These are phyloP conservation scores for Sporothrix sp. DNA, from an alignment of 2,329 filamentous ascomycete species.

Conservation along the genomic window DNA sequence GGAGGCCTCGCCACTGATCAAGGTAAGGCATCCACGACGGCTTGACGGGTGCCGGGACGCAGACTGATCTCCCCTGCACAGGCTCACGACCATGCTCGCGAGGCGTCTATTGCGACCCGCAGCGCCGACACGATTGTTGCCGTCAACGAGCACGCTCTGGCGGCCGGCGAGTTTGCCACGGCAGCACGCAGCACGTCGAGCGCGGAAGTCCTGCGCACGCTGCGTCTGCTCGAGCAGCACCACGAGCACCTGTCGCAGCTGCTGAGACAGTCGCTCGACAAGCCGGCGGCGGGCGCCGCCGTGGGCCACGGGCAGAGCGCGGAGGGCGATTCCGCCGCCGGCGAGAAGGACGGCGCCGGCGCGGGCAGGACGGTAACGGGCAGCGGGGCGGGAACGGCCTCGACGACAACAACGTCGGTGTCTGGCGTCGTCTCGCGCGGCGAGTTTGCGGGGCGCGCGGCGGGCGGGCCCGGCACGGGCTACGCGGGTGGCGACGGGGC, in stretches of 20 bases:
- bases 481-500: background rate
- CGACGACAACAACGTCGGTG: slow-evolving; percentile 11
- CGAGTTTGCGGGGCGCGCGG: slow-evolving; percentile 11
- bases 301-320: background rate
- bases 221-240: slow-evolving; percentile 78
- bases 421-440: slow-evolving; percentile 17
- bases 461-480: background rate
- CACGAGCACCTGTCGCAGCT: slow-evolving; percentile 76
- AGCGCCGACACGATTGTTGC: slow-evolving; percentile 69
- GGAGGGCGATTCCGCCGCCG: background rate
- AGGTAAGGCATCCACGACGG: slow-evolving; percentile 36
- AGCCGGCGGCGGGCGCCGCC: slow-evolving; percentile 29
- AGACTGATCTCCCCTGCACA: slow-evolving; percentile 27
- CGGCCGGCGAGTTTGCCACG: slow-evolving; percentile 78
- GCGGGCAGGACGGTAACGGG: slow-evolving; percentile 19
- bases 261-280: slow-evolving; percentile 58
- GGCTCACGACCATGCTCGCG: slow-evolving; percentile 83
- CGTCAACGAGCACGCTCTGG: slow-evolving; percentile 77
- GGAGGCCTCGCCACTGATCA: slow-evolving; percentile 59
- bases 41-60: too few species aligned
- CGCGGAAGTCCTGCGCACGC: slow-evolving; percentile 67
- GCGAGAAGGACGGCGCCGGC: slow-evolving; percentile 15
- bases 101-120: slow-evolving; percentile 67
- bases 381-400: background rate
- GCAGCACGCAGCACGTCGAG: slow-evolving; percentile 63